Percentiles rank a stretch among this genome's conserved stretches.
These are phyloP conservation scores for Pichia sp. DNA, from an alignment of 1,139 yeast genomes.

Conservation along the genomic window DNA sequence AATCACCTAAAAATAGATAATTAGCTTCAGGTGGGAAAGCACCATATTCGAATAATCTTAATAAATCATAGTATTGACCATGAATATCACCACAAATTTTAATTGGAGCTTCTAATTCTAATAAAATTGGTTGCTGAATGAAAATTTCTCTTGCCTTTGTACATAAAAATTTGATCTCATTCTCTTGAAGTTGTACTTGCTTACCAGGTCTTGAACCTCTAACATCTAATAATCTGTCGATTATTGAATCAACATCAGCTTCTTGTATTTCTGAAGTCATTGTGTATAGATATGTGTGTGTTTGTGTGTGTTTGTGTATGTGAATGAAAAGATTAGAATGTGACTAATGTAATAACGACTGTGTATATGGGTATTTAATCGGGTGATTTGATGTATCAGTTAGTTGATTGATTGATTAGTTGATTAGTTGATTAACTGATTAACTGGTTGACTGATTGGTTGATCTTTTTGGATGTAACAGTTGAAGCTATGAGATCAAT, in stretches of 20 bases:
- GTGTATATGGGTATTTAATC: too few species aligned
- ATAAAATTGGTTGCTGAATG: conserved; percentile 91
- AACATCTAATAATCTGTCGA: conserved; percentile 92
- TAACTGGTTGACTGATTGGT: too few species aligned
- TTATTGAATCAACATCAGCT: conserved; percentile 94
- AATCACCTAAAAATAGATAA: conserved; percentile 90
- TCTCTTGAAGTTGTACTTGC: conserved; percentile 89
- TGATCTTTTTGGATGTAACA: too few species aligned
- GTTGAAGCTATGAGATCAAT: too few species aligned
- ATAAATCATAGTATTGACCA: conserved; percentile 93
- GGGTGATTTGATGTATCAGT: too few species aligned
- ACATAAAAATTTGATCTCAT: conserved; percentile 90
- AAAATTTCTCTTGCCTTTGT: conserved; percentile 97
- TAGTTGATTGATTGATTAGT: too few species aligned
- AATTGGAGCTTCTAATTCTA: conserved; percentile 95
- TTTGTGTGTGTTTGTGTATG: neutral
- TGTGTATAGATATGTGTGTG: conserved; percentile 1
- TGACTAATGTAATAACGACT: too few species aligned
- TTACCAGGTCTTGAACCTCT: conserved; percentile 98
- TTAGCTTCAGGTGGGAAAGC: conserved; percentile 99
- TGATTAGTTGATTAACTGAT: too few species aligned
- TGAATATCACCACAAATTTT: conserved; percentile 89
- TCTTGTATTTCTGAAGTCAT: conserved; percentile 52
- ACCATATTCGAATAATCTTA: conserved; percentile 93
- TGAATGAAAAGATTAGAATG: too few species aligned